phyloP scores from a whole-genome alignment of 164 flowering plant species.

The Chimonanthus salicifolius region DNA sequence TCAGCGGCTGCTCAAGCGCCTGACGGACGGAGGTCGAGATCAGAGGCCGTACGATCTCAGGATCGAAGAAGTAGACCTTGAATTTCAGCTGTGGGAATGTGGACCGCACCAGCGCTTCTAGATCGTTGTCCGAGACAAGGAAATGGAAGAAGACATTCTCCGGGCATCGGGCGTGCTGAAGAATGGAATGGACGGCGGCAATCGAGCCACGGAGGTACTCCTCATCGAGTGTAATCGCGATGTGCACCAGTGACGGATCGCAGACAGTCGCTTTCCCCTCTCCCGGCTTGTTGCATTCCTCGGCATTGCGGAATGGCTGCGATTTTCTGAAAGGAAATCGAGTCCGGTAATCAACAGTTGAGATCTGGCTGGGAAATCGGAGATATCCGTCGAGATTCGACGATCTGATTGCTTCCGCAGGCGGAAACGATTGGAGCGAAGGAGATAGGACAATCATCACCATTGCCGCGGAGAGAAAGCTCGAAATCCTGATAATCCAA shows the following conservation, averaged over 20 bases:
- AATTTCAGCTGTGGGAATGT: conserved; percentile 27
- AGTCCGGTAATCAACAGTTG: neutral
- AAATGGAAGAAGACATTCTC: conserved; percentile 28
- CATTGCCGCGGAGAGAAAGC: conserved; percentile 41
- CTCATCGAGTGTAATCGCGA: conserved; percentile 30
- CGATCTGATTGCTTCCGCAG: conserved; percentile 55
- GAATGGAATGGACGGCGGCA: conserved; percentile 27
- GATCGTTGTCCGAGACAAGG: conserved; percentile 20
- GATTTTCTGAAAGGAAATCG: conserved; percentile 19
- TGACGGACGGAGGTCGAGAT: conserved; percentile 33
- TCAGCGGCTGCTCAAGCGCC: conserved; percentile 34
- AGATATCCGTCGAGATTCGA: conserved; percentile 29
- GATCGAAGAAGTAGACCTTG: conserved; percentile 30
- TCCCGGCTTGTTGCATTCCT: conserved; percentile 13
- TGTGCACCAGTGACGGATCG: conserved; percentile 26
- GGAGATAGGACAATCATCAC: conserved; percentile 39
- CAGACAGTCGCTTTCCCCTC: conserved; percentile 15
- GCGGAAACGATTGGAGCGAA: conserved; percentile 43
- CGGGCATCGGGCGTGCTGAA: conserved; percentile 25
- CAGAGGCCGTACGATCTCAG: conserved; percentile 15
- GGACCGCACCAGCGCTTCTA: conserved; percentile 17
- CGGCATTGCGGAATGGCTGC: conserved; percentile 24
- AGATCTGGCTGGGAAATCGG: conserved; percentile 16
- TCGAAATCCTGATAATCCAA: conserved; percentile 39
- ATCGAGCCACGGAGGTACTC: conserved; percentile 29